Evolutionary conservation across 495 filamentous ascomycete genomes (phyloP).

Genomic region (Daldinia concentrica): DNA sequence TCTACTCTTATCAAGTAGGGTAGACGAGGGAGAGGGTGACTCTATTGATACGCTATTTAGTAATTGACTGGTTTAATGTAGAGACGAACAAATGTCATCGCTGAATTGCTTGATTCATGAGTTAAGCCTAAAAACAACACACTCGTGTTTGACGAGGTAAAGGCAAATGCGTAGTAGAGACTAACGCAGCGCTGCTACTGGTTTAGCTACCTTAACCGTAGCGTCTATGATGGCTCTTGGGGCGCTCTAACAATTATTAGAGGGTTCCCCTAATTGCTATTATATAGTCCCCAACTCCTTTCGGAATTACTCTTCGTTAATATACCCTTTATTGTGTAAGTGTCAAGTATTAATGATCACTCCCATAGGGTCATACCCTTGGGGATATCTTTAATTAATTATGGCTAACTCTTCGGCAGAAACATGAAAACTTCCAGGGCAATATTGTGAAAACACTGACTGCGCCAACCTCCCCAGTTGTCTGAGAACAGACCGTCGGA

Average conservation of each 20-base stretch:
- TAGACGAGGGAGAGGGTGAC: no score
- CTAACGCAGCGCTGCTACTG: neutral
- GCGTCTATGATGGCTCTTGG: no score
- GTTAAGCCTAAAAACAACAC: neutral
- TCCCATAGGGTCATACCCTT: neutral
- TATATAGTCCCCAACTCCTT: neutral
- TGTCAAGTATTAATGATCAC: neutral
- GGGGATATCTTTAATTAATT: neutral
- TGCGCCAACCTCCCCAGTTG: neutral
- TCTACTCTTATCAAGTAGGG: no score
- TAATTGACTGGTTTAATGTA: no score
- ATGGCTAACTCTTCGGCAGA: neutral
- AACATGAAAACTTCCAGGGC: neutral
- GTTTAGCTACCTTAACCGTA: neutral
- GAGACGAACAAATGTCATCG: neutral
- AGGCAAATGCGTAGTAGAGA: neutral
- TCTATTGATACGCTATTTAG: no score
- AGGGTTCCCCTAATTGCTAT: neutral
- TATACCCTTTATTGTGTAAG: neutral
- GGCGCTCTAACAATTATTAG: neutral
- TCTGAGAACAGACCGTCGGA: neutral
- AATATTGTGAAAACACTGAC: neutral
- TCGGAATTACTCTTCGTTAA: neutral
- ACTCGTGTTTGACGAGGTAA: neutral
- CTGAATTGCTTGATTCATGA: neutral